A percentile compares a stretch with the other conserved stretches of the same genome.
Conservation (phyloP, 164 flowering plant genomes). For the Magnolia officinalis region DNA sequence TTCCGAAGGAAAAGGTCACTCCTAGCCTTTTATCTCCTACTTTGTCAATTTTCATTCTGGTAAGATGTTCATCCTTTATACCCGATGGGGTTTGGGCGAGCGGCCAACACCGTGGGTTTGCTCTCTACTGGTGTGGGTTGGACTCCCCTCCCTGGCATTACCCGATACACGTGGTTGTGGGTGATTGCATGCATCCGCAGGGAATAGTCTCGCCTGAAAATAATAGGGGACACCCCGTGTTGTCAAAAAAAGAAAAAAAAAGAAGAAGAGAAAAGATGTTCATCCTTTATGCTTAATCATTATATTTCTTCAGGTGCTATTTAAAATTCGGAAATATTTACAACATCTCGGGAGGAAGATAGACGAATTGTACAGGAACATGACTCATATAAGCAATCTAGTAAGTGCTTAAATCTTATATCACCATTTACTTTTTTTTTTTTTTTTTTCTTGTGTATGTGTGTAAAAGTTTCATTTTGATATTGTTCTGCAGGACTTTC, state of each 20-base stretch:
- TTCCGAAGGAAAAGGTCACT: constrained; percentile 87
- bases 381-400: constrained; percentile 65
- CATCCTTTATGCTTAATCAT: background rate
- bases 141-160: too few species aligned
- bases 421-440: background rate
- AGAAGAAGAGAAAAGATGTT: too few species aligned
- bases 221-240: too few species aligned
- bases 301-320: constrained; percentile 63
- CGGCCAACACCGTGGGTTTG: too few species aligned
- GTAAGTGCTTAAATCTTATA: constrained; percentile 40
- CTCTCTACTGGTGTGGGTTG: too few species aligned
- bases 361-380: constrained; percentile 76
- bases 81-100: too few species aligned
- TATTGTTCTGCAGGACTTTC: background rate
- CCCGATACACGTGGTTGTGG: too few species aligned
- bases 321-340: constrained; percentile 78
- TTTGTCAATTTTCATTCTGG: background rate
- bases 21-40: constrained; percentile 1
- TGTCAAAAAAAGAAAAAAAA: too few species aligned
- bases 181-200: too few species aligned
- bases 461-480: background rate
- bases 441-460: too few species aligned
- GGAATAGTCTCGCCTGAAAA: too few species aligned
- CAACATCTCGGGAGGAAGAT: constrained; percentile 87
- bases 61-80: background rate